Evolutionary conservation across 2,329 filamentous ascomycete species (phyloP).

Genomic region (Clonostachys sp.): DNA sequence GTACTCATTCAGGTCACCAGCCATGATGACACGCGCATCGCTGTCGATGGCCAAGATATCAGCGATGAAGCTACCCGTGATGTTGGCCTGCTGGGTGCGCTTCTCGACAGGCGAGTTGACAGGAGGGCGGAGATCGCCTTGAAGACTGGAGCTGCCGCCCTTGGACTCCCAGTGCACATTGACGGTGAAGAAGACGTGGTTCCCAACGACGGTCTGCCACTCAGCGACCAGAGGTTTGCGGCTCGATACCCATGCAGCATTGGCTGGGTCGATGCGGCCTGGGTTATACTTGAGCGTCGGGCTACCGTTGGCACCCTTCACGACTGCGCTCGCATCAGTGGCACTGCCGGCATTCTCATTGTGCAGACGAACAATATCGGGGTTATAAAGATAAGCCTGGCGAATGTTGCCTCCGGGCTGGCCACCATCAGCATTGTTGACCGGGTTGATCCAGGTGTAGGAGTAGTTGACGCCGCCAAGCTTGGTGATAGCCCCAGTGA

Average conservation of each 20-base stretch:
- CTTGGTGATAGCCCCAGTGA: slow-evolving; percentile 45
- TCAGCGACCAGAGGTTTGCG: slow-evolving; percentile 64
- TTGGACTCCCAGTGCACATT: slow-evolving; percentile 68
- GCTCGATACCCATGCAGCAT: slow-evolving; percentile 52
- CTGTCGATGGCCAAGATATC: slow-evolving; percentile 51
- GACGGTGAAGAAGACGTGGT: slow-evolving; percentile 60
- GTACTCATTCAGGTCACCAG: slow-evolving; percentile 73
- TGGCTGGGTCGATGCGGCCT: slow-evolving; percentile 59
- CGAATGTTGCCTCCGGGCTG: slow-evolving; percentile 69
- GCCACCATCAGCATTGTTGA: slow-evolving; percentile 59
- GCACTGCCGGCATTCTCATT: slow-evolving; percentile 51
- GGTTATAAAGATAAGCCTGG: slow-evolving; percentile 63
- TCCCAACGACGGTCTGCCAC: slow-evolving; percentile 54
- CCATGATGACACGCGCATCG: slow-evolving; percentile 53
- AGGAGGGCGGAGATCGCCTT: slow-evolving; percentile 62
- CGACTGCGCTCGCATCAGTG: slow-evolving; percentile 50
- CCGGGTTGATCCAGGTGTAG: slow-evolving; percentile 55
- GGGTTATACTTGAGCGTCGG: slow-evolving; percentile 63
- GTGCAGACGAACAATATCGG: slow-evolving; percentile 51
- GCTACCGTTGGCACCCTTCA: slow-evolving; percentile 27
- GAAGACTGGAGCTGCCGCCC: slow-evolving; percentile 57
- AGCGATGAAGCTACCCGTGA: slow-evolving; percentile 54
- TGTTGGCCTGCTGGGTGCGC: slow-evolving; percentile 49
- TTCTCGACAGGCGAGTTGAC: slow-evolving; percentile 59
- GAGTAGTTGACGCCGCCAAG: slow-evolving; percentile 49